These are phyloP conservation scores for Hyparrhenia diplandra DNA, from an alignment of 176 grass and related monocot genomes.

Conservation along the genomic window DNA sequence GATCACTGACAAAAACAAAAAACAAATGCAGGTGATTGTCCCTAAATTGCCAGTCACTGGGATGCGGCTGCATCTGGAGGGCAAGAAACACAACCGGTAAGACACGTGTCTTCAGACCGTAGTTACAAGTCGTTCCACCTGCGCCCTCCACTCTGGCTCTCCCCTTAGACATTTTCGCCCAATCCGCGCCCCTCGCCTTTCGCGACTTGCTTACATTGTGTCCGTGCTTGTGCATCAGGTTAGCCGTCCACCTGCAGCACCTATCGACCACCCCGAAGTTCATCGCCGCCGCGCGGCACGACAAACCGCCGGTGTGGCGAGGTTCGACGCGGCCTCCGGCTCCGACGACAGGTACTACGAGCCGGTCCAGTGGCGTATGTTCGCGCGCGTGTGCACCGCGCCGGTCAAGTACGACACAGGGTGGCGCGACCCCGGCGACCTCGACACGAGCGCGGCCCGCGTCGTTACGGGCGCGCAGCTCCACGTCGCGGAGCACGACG, in stretches of 20 bases:
- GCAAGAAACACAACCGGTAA: constrained; percentile 76
- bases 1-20: not conserved
- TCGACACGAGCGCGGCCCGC: constrained; percentile 20
- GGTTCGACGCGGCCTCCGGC: constrained; percentile 37
- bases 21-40: constrained; percentile 47
- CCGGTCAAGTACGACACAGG: constrained; percentile 55
- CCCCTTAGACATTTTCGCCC: too few species aligned
- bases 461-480: constrained; percentile 68
- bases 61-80: constrained; percentile 76
- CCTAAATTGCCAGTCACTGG: constrained; percentile 57
- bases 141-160: too few species aligned
- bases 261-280: constrained; percentile 54
- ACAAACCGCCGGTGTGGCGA: constrained; percentile 39
- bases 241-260: constrained; percentile 80
- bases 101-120: not conserved
- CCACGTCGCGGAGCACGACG: constrained; percentile 38
- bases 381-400: constrained; percentile 61
- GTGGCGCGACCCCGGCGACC: constrained; percentile 25
- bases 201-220: not conserved
- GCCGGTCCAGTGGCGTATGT: constrained; percentile 64
- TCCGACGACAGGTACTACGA: constrained; percentile 60
- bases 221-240: constrained; percentile 17
- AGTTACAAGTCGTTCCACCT: too few species aligned
- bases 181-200: too few species aligned
- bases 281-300: constrained; percentile 20